phyloP scores from a whole-genome alignment of 257 asterid genomes.

The Scutellaria galericulata region DNA sequence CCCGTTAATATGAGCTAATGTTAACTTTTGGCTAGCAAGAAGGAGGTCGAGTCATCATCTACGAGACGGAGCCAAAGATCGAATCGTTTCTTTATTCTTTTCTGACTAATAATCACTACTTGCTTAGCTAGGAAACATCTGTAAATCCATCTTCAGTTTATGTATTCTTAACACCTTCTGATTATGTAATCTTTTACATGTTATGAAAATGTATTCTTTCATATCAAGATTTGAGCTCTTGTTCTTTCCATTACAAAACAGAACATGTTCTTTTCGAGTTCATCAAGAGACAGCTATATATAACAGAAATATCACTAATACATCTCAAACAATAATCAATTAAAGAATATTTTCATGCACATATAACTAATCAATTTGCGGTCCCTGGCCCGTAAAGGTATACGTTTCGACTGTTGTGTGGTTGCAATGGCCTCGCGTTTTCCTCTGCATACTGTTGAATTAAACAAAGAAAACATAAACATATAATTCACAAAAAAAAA shows the following conservation, averaged over 20 bases:
- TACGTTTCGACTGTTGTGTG: slow-evolving; percentile 40
- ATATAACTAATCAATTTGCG: slow-evolving; percentile 4
- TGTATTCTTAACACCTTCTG: neutral
- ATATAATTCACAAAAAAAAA: neutral
- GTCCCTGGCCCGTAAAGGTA: slow-evolving; percentile 43
- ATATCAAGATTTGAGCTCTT: slow-evolving; percentile 6
- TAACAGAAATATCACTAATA: neutral
- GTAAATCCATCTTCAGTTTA: slow-evolving; percentile 25
- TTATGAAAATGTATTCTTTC: slow-evolving; percentile 20
- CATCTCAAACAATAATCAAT: neutral
- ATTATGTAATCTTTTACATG: neutral
- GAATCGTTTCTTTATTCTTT: slow-evolving; percentile 36
- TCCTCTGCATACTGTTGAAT: slow-evolving; percentile 54
- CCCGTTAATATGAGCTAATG: neutral
- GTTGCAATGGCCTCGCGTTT: slow-evolving; percentile 76
- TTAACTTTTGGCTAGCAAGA: neutral
- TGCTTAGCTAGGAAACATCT: slow-evolving; percentile 11
- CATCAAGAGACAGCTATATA: too few species aligned
- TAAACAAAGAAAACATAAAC: neutral
- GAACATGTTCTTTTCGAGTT: neutral
- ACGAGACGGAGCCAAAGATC: neutral
- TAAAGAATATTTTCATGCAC: neutral
- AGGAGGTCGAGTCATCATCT: neutral
- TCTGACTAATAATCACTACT: slow-evolving; percentile 13
- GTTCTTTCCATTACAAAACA: slow-evolving; percentile 21